Evolutionary conservation across 495 filamentous ascomycete species (phyloP).

Genomic region (Penicillium taxi): DNA sequence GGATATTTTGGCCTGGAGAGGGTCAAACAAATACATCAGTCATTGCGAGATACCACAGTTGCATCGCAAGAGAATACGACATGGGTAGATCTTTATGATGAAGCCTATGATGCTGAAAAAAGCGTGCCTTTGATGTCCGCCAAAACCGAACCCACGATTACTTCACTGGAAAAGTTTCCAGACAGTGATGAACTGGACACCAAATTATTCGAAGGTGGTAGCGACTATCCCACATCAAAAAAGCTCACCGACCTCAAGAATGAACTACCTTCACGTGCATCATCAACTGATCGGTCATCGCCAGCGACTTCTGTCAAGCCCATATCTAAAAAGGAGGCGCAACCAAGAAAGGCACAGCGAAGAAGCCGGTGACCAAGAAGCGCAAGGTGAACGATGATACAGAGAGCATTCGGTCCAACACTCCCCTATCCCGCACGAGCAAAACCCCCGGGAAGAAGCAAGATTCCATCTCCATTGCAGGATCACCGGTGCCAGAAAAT

Average conservation of each 20-base stretch:
- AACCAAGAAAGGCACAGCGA: conserved; percentile 50
- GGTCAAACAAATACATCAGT: conserved; percentile 26
- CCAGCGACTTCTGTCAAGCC: conserved; percentile 24
- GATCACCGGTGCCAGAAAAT: conserved; percentile 35
- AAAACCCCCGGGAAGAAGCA: conserved; percentile 42
- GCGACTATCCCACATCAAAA: conserved; percentile 35
- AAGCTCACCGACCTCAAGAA: conserved; percentile 35
- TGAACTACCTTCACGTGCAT: conserved; percentile 19
- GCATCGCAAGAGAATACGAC: conserved; percentile 5
- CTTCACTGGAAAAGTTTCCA: conserved; percentile 33
- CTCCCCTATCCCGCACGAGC: conserved; percentile 42
- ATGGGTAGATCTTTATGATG: conserved; percentile 35
- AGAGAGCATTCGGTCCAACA: conserved; percentile 41
- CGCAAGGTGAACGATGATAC: conserved; percentile 46
- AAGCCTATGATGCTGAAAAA: conserved; percentile 9
- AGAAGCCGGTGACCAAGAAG: conserved; percentile 50
- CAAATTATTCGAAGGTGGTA: conserved; percentile 25
- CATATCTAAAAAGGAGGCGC: conserved; percentile 30
- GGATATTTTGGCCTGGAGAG: conserved; percentile 36
- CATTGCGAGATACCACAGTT: conserved; percentile 21
- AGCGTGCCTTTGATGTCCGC: conserved; percentile 5
- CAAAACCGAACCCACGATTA: conserved; percentile 14
- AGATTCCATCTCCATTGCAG: conserved; percentile 30
- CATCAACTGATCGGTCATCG: conserved; percentile 21
- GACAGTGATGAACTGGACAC: conserved; percentile 21